These are phyloP conservation scores for Cicer arietinum DNA, from an alignment of 306 rosid genomes.

Conservation along the genomic window DNA sequence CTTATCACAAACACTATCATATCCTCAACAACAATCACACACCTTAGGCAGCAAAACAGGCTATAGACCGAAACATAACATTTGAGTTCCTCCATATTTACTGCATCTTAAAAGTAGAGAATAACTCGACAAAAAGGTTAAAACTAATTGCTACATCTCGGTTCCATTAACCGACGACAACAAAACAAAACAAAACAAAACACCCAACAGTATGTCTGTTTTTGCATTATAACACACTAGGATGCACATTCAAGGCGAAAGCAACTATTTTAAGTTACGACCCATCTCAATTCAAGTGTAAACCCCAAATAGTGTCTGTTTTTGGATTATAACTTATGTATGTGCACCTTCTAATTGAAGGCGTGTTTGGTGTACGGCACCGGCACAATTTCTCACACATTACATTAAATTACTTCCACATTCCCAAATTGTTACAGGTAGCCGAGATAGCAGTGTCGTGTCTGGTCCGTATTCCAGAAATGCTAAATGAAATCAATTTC, in stretches of 20 bases:
- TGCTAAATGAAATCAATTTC: neutral
- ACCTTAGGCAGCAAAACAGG: neutral
- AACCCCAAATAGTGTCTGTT: too few relatives aligned
- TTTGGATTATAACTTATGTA: too few relatives aligned
- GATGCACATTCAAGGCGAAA: neutral
- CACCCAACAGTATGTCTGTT: neutral
- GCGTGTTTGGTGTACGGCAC: too few relatives aligned
- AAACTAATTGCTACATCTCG: neutral
- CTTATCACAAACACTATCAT: conserved; percentile 15
- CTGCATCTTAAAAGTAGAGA: neutral
- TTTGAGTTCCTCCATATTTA: neutral
- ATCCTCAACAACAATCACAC: neutral
- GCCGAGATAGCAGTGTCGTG: too few relatives aligned
- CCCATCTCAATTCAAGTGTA: neutral
- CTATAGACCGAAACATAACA: neutral
- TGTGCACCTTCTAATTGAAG: too few relatives aligned
- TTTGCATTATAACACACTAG: conserved; percentile 5
- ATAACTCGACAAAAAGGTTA: neutral
- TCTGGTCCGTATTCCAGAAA: too few relatives aligned
- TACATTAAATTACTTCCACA: too few relatives aligned
- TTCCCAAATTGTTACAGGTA: too few relatives aligned
- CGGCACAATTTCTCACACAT: too few relatives aligned
- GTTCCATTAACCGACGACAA: neutral
- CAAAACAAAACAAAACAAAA: neutral
- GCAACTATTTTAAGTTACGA: neutral